A percentile compares a stretch with the other conserved stretches of the same genome.
Conservation (phyloP, 2,329 filamentous ascomycete genomes). For the Fusarium palustre region DNA sequence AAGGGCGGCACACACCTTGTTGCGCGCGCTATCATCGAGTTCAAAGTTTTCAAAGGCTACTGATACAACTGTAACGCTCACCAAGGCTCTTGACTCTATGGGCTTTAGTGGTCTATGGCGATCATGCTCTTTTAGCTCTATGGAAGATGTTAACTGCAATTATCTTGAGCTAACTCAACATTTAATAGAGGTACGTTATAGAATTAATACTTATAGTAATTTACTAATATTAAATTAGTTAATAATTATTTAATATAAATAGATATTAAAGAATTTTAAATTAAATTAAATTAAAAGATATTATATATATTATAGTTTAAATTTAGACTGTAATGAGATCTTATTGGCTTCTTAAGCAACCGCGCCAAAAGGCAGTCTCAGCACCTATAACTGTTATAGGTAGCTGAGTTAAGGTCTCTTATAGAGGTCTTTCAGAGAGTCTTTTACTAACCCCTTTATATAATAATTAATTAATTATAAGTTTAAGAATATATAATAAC, state of each 20-base stretch:
- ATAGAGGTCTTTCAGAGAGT: no score
- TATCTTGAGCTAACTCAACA: conserved; percentile 67
- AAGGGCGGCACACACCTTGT: conserved; percentile 69
- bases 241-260: background rate
- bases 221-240: background rate
- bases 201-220: no score
- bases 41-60: conserved; percentile 62
- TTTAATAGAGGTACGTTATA: conserved; percentile 66
- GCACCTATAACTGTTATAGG: no score
- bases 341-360: no score
- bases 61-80: conserved; percentile 61
- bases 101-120: conserved; percentile 74
- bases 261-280: background rate
- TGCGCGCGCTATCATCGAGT: conserved; percentile 69
- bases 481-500: no score
- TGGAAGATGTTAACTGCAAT: conserved; percentile 47
- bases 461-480: no score
- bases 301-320: no score
- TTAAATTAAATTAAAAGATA: background rate
- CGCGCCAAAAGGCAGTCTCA: no score
- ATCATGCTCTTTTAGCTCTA: conserved; percentile 63
- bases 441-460: no score
- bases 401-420: no score
- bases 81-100: conserved; percentile 67
- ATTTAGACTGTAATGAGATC: no score